Conservation (phyloP, 2,329 filamentous ascomycete species). For the Penicillium decumbens region DNA sequence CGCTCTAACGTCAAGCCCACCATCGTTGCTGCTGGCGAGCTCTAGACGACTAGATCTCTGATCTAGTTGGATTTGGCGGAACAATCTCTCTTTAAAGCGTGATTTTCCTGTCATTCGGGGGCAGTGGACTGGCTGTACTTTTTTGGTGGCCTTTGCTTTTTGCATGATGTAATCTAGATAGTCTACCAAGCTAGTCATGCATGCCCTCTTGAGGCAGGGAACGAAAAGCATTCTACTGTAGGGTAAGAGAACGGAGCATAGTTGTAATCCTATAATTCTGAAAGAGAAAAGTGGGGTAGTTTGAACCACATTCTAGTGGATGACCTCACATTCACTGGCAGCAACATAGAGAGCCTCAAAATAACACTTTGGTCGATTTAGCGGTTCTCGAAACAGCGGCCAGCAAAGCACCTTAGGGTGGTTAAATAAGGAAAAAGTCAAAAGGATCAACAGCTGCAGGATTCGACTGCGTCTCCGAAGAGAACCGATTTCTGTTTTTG, state of each 20-base stretch:
- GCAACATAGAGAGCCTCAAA: too few species aligned
- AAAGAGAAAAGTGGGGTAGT: not conserved
- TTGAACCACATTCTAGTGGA: not conserved
- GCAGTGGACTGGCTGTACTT: not conserved
- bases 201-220: constrained; percentile 7
- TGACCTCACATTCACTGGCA: not conserved
- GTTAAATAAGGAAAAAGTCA: too few species aligned
- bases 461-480: too few species aligned
- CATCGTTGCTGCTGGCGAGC: constrained; percentile 50
- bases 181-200: constrained; percentile 19
- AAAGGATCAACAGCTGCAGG: too few species aligned
- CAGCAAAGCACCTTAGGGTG: too few species aligned
- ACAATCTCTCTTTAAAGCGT: constrained; percentile 13
- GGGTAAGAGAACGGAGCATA: not conserved
- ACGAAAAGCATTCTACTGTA: not conserved
- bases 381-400: too few species aligned
- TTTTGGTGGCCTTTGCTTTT: constrained; percentile 8
- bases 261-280: not conserved
- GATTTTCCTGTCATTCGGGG: not conserved
- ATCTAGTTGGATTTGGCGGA: constrained; percentile 6
- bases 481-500: too few species aligned
- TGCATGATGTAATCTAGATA: constrained; percentile 27
- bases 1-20: constrained; percentile 53
- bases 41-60: constrained; percentile 33
- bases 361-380: too few species aligned